Conservation (phyloP, 1,284 basidiomycete species). For the Heterobasidion parviporum region DNA sequence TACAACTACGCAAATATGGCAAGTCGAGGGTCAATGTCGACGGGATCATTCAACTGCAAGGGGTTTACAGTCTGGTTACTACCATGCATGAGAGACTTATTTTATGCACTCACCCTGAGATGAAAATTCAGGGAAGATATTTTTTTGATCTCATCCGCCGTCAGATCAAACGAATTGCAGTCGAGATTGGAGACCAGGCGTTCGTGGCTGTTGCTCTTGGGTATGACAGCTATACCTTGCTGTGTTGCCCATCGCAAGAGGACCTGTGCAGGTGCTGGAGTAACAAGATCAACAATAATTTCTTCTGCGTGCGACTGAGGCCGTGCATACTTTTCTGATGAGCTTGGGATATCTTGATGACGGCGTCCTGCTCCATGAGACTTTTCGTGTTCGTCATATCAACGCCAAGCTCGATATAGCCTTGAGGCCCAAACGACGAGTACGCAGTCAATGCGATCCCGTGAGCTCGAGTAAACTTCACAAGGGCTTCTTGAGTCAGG, state of each 20-base stretch:
- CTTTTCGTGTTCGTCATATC: conserved; percentile 30
- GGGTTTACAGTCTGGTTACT: conserved; percentile 1
- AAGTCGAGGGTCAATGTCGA: conserved; percentile 52
- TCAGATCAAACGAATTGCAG: conserved; percentile 49
- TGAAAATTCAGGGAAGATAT: conserved; percentile 59
- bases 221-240: conserved; percentile 70
- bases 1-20: conserved; percentile 47
- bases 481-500: conserved; percentile 58
- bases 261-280: conserved; percentile 49
- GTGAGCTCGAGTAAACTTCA: conserved; percentile 49
- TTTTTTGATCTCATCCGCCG: conserved; percentile 47
- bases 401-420: conserved; percentile 59
- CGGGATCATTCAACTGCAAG: conserved; percentile 61
- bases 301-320: neutral
- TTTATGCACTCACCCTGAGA: conserved; percentile 38
- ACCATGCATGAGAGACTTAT: neutral
- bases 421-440: conserved; percentile 68
- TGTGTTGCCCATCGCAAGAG: conserved; percentile 76
- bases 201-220: conserved; percentile 54
- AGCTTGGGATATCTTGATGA: conserved; percentile 39
- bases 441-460: conserved; percentile 72
- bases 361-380: conserved; percentile 43
- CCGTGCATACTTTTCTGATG: conserved; percentile 48
- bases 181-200: conserved; percentile 57
- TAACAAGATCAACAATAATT: conserved; percentile 14